phyloP scores from a whole-genome alignment of 2,329 filamentous ascomycete genomes.

The Fusarium pilosicola region DNA sequence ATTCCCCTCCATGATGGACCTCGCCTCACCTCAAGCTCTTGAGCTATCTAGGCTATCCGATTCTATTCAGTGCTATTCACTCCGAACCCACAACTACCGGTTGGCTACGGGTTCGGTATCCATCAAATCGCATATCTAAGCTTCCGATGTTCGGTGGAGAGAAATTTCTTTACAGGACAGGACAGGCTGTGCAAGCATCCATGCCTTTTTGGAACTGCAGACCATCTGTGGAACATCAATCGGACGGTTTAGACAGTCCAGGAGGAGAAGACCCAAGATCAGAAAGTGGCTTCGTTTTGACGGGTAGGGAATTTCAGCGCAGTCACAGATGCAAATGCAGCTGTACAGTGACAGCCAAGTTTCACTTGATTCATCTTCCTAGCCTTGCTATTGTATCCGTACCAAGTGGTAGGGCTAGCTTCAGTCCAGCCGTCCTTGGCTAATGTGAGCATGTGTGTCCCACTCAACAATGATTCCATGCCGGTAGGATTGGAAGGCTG shows the following conservation, averaged over 20 bases:
- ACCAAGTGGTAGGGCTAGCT: slow-evolving; percentile 22
- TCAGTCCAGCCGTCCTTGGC: slow-evolving; percentile 11
- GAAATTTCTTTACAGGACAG: slow-evolving; percentile 11
- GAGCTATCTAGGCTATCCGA: slow-evolving; percentile 20
- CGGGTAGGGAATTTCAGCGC: slow-evolving; percentile 10
- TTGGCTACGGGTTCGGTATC: slow-evolving; percentile 33
- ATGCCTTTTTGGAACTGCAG: slow-evolving; percentile 21
- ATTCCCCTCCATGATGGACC: slow-evolving; percentile 20
- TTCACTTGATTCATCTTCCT: slow-evolving; percentile 19
- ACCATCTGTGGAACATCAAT: slow-evolving; percentile 34
- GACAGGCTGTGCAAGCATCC: not conserved
- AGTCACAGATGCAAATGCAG: slow-evolving; percentile 8
- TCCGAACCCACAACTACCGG: slow-evolving; percentile 31
- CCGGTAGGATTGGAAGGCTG: slow-evolving; percentile 17
- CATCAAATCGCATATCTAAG: slow-evolving; percentile 18
- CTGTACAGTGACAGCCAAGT: not conserved
- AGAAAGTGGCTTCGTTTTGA: slow-evolving; percentile 29
- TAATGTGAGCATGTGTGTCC: slow-evolving; percentile 15
- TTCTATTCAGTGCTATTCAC: slow-evolving; percentile 20
- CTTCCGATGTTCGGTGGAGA: slow-evolving; percentile 38
- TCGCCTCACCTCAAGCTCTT: slow-evolving; percentile 26
- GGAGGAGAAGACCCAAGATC: slow-evolving; percentile 4
- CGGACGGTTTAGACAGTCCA: not conserved
- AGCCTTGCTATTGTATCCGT: not conserved
- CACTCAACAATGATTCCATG: slow-evolving; percentile 32